A percentile compares a stretch with the other conserved stretches of the same genome.
Evolutionary conservation across 768 basidiomycete genomes (phyloP).

Genomic region (Auricularia heimuer): DNA sequence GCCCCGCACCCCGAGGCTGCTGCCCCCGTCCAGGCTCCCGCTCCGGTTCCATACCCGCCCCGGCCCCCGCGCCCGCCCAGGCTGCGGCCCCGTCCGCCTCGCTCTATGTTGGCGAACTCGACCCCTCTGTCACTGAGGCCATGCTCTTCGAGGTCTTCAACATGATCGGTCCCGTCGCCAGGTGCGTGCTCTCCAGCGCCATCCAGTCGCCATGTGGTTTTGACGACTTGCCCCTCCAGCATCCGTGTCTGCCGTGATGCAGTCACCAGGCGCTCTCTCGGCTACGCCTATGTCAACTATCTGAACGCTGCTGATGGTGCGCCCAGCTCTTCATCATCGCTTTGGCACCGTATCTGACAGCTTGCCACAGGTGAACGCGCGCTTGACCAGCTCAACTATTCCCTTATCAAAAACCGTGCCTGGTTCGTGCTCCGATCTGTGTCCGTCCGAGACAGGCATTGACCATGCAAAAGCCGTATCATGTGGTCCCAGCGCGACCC

Average conservation of each 20-base stretch:
- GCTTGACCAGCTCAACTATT: constrained; percentile 98
- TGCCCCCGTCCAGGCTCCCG: constrained; percentile 32
- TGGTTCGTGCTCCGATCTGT: constrained; percentile 43
- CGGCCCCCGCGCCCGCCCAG: constrained; percentile 36
- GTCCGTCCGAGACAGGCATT: neutral
- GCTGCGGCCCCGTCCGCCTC: constrained; percentile 76
- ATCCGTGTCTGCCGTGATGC: constrained; percentile 99
- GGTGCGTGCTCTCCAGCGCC: constrained; percentile 37
- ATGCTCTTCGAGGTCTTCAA: constrained; percentile 99
- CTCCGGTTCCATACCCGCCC: constrained; percentile 49
- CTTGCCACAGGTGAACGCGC: constrained; percentile 75
- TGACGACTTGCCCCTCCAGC: constrained; percentile 28
- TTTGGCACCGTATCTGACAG: neutral
- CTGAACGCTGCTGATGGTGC: constrained; percentile 87
- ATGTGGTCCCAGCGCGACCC: constrained; percentile 99
- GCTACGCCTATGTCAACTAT: constrained; percentile 99
- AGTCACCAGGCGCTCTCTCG: constrained; percentile 97
- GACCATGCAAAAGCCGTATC: constrained; percentile 62
- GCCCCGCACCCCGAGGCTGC: constrained; percentile 7
- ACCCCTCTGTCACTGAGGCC: constrained; percentile 95
- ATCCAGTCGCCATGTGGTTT: neutral
- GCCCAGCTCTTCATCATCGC: constrained; percentile 17
- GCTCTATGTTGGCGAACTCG: constrained; percentile 98
- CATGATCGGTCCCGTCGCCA: constrained; percentile 98
- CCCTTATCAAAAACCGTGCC: constrained; percentile 93